These are phyloP conservation scores for Hericium coralloides DNA, from an alignment of 768 basidiomycete species.

Conservation along the genomic window DNA sequence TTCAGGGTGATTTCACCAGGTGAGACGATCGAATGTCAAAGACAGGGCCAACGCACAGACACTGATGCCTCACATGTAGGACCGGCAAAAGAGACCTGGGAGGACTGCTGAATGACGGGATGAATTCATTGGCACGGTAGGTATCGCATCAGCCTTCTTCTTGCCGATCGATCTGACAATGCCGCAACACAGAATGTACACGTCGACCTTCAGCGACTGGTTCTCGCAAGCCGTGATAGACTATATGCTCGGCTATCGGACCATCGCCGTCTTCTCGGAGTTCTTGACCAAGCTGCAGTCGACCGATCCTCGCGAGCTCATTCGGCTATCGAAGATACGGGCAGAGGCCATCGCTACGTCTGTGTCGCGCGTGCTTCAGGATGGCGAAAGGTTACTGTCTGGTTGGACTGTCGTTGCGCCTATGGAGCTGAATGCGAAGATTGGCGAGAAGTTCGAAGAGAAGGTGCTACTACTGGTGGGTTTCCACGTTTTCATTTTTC, in stretches of 20 bases:
- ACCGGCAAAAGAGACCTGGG: slow-evolving; percentile 93
- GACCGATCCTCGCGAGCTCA: slow-evolving; percentile 85
- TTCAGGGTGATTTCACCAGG: slow-evolving; percentile 83
- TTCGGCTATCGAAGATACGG: slow-evolving; percentile 82
- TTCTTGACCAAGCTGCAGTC: slow-evolving; percentile 83
- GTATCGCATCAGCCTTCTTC: slow-evolving; percentile 2
- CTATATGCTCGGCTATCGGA: slow-evolving; percentile 84
- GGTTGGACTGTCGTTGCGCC: slow-evolving; percentile 95
- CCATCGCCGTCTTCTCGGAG: slow-evolving; percentile 83
- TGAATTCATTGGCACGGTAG: slow-evolving; percentile 84
- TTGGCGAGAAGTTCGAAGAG: slow-evolving; percentile 85
- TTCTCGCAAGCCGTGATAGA: slow-evolving; percentile 95
- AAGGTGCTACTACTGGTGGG: slow-evolving; percentile 84
- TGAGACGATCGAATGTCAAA: slow-evolving; percentile 17
- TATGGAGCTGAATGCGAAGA: slow-evolving; percentile 57
- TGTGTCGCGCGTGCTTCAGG: slow-evolving; percentile 40
- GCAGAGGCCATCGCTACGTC: slow-evolving; percentile 90
- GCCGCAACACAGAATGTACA: slow-evolving; percentile 54
- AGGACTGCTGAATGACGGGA: slow-evolving; percentile 91
- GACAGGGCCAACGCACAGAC: not conserved
- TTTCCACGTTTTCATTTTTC: slow-evolving; percentile 18
- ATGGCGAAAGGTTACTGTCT: slow-evolving; percentile 51
- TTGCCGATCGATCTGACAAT: not conserved
- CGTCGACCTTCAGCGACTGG: slow-evolving; percentile 90
- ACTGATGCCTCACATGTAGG: slow-evolving; percentile 27